Base-by-base conservation (phyloP, 805 yeast species). In the Yarrowia deformans region DNA sequence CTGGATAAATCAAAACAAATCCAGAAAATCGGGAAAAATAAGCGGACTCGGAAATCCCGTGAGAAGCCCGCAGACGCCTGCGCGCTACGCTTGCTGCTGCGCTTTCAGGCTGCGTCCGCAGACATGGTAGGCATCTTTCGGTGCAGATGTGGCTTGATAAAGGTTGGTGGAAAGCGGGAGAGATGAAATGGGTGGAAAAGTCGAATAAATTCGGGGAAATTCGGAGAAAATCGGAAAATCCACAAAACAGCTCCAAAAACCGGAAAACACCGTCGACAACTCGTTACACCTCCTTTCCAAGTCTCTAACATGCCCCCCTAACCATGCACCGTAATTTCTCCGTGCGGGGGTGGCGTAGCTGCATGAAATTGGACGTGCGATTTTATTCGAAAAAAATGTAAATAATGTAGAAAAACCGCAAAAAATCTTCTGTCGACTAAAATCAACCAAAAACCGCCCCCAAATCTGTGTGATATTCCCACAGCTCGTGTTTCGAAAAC, bases 271-370 rank as follows among this genome's bases (percentile, higher is more conserved):
- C 29, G 3, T 4, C 29, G 4, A 4, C 2, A 23, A 23, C 3
- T 23, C 29, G 29, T 4, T 23, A 23, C 29, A 23, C 2, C 29
- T 2, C 50, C 7, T 8, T 6, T 3, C 5, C n/a, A 10, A n/a
- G 3, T 12, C 40, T 39, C 40, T 12, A 39, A 39, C 7, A 12
- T 13, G 13, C 14, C 16, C 40, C 16, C 7, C 16, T 37, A 10
- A 12, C 8, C 7, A 19, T 19, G 19, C 18, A 16, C 60, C 60
- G 60, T 16, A 54, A 18, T 54, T 54, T 54, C 45, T 54, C 60
- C 60, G 60, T 54, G 60, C 45, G 60, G 60, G 60, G 60, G 45
- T 54, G 60, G 60, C 60, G 56, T 10, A 32, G 16, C 8, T 49
- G 54, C 54, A 49, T 32, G 23, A 46, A 46, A 46, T 43, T 43